Conservation (phyloP, 768 basidiomycete genomes). For the Daedaleopsis sinensis region DNA sequence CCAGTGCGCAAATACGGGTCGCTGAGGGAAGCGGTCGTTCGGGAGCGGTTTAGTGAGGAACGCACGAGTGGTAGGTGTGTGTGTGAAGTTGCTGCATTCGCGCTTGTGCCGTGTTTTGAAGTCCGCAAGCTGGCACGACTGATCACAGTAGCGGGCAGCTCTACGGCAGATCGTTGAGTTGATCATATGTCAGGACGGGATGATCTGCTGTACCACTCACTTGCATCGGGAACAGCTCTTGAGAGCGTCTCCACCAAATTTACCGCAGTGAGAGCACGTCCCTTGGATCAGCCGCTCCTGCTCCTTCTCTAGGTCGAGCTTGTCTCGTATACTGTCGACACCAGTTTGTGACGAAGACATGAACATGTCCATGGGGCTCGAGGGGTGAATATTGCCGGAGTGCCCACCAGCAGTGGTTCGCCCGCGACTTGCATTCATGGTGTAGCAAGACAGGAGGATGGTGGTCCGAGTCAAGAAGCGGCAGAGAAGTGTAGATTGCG, state of each 20-base stretch:
- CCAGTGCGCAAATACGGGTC: neutral
- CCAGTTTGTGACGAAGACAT: no score
- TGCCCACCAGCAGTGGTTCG: no score
- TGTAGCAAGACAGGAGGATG: no score
- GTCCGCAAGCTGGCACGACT: conserved; percentile 6
- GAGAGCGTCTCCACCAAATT: neutral
- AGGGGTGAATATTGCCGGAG: no score
- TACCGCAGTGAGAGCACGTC: conserved; percentile 1
- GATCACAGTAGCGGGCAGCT: conserved; percentile 9
- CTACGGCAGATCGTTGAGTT: no score
- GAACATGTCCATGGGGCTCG: no score
- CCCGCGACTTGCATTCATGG: no score
- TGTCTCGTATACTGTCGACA: no score
- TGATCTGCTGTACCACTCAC: neutral
- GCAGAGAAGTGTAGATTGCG: no score
- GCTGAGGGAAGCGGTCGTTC: conserved; percentile 6
- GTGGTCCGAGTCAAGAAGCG: no score
- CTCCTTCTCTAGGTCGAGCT: no score
- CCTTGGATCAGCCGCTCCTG: neutral
- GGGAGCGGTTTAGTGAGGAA: neutral
- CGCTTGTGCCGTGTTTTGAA: conserved; percentile 11
- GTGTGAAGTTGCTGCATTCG: conserved; percentile 5
- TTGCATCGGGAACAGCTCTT: conserved; percentile 13
- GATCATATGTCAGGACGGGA: no score
- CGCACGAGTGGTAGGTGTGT: neutral